phyloP scores from a whole-genome alignment of 768 basidiomycete genomes.

The Mycena leptocephala region DNA sequence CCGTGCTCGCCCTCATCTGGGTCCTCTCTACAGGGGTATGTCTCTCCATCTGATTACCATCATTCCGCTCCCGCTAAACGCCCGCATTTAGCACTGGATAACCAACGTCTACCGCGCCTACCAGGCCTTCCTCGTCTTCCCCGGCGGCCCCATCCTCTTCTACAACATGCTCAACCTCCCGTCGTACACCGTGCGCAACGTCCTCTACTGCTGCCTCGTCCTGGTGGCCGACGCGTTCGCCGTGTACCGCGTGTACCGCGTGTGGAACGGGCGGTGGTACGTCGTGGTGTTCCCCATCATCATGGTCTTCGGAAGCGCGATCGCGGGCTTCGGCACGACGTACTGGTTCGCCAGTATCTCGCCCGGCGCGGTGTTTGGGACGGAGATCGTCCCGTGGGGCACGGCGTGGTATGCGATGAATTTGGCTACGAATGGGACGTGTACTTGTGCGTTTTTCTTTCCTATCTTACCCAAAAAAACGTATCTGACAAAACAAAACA shows the following conservation, averaged over 20 bases:
- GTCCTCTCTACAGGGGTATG: too few relatives aligned
- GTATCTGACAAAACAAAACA: not conserved
- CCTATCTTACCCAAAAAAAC: too few relatives aligned
- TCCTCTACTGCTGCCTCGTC: not conserved
- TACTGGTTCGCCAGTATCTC: not conserved
- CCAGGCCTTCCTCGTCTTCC: not conserved
- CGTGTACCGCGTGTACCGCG: not conserved
- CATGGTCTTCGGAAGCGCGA: not conserved
- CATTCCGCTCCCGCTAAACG: too few relatives aligned
- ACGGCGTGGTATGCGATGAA: not conserved
- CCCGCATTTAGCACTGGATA: not conserved
- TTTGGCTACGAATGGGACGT: not conserved
- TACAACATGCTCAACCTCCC: not conserved
- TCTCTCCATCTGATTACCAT: too few relatives aligned
- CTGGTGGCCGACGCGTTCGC: not conserved
- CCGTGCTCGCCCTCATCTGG: too few relatives aligned
- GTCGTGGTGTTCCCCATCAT: not conserved
- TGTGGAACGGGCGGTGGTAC: not conserved
- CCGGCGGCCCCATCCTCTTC: not conserved
- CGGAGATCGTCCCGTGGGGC: not conserved
- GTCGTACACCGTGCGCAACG: not conserved
- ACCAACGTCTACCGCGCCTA: constrained; percentile 10
- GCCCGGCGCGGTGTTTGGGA: not conserved
- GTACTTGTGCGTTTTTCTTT: not conserved
- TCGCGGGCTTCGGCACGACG: not conserved